Conservation (phyloP, 495 filamentous ascomycete species). For the Cercophora newfieldiana region DNA sequence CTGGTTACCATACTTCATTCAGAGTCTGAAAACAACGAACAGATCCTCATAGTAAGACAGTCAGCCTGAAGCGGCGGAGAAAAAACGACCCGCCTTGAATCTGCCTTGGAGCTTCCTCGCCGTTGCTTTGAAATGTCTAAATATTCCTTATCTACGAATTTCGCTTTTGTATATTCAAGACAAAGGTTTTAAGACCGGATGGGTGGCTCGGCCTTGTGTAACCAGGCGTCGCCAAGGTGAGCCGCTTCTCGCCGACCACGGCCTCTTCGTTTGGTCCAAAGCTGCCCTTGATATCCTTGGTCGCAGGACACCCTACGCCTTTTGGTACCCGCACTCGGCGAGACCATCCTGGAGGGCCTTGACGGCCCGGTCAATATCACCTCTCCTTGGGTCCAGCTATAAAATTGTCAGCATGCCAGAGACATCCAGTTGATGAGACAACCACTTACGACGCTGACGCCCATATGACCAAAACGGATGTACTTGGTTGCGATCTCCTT, state of each 20-base stretch:
- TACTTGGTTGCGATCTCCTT: constrained; percentile 67
- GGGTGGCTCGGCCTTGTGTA: not conserved
- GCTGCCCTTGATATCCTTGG: not conserved
- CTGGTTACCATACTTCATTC: too few relatives aligned
- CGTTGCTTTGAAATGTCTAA: not conserved
- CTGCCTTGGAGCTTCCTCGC: not conserved
- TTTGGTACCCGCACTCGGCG: constrained; percentile 67
- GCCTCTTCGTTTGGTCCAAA: too few relatives aligned
- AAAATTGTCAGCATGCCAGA: constrained; percentile 1
- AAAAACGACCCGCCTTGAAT: too few relatives aligned
- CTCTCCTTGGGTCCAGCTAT: constrained; percentile 59
- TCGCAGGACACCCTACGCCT: constrained; percentile 37
- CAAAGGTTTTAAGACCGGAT: not conserved
- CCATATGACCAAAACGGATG: constrained; percentile 85
- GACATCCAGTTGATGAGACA: not conserved
- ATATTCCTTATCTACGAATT: not conserved
- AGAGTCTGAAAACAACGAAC: too few relatives aligned
- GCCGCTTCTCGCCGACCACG: too few relatives aligned
- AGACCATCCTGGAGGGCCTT: constrained; percentile 72
- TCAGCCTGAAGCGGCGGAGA: too few relatives aligned
- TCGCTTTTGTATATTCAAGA: not conserved
- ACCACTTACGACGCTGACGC: constrained; percentile 72
- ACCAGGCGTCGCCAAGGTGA: not conserved
- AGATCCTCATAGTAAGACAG: too few relatives aligned
- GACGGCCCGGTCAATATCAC: constrained; percentile 80